These are phyloP conservation scores for Auriscalpium microsporum DNA, from an alignment of 768 basidiomycete species.

Conservation along the genomic window DNA sequence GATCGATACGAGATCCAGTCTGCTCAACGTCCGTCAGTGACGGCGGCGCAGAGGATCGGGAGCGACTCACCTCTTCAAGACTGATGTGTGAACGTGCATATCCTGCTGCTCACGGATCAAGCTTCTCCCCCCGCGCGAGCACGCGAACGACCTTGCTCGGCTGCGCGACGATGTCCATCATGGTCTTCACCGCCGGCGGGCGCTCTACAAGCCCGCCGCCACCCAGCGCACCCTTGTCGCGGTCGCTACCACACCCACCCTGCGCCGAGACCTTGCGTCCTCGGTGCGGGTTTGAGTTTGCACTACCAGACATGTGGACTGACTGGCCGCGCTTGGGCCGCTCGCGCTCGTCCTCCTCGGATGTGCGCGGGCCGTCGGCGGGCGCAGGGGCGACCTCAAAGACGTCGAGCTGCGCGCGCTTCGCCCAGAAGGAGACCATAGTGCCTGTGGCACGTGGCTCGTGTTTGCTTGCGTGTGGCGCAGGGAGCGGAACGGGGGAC, in stretches of 20 bases:
- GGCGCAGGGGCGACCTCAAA: constrained; percentile 43
- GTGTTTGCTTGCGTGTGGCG: constrained; percentile 48
- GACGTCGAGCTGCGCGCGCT: constrained; percentile 47
- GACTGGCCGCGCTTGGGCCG: constrained; percentile 14
- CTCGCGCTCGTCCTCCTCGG: constrained; percentile 20
- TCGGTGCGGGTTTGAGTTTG: constrained; percentile 15
- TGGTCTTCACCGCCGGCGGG: constrained; percentile 67
- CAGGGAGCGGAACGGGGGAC: constrained; percentile 60
- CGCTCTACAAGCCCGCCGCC: constrained; percentile 57
- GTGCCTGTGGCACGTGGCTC: constrained; percentile 59
- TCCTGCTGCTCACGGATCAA: constrained; percentile 38
- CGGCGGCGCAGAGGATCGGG: not conserved
- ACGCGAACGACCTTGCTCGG: constrained; percentile 71
- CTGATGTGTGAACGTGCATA: not conserved
- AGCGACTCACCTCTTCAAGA: not conserved
- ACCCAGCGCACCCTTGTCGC: constrained; percentile 17
- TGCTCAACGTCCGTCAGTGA: not conserved
- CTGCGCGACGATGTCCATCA: constrained; percentile 73
- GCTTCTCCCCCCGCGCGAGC: constrained; percentile 77
- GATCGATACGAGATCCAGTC: not conserved
- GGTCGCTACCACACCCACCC: constrained; percentile 8
- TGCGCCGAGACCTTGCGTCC: constrained; percentile 7
- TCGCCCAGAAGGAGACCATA: constrained; percentile 61
- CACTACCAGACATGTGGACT: constrained; percentile 5
- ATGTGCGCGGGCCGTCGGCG: constrained; percentile 7